Base-by-base conservation (phyloP, 2,329 filamentous ascomycete genomes). In the Diaporthe batatas region DNA sequence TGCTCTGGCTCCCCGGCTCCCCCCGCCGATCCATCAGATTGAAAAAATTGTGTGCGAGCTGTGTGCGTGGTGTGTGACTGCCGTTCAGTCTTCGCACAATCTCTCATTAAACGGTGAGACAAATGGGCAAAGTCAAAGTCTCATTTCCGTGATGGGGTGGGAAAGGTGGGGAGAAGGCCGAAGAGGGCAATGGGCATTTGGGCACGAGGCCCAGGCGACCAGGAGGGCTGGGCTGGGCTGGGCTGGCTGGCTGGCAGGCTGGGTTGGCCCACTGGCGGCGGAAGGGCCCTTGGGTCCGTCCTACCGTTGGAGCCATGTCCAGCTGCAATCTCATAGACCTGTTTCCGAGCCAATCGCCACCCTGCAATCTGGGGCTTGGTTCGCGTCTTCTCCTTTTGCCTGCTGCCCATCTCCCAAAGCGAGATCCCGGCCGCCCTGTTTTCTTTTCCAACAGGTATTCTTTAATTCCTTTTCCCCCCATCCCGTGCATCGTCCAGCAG, bases 131-230 rank as follows among this genome's bases (percentile, higher is more conserved):
- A 14, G 39, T 39, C 21, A 51, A 32, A 32, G 58, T 54, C 68
- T 70, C 55, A 70, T 70, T 70, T 70, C 68, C 55, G 55, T 54
- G 68, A 70, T 70, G 68, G 68, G 58, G 68, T 54, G 57, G 49
- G 39, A 57, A 39, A 62, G 55, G 55, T 62, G 68, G 68, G 36
- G 55, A 44, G 53, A 62, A 54, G 4, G 32, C 47, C 62, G 14
- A 67, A 53, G 47, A 67, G 32, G 62, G 68, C 55, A 70, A 70
- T 58, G 62, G 47, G 68, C 39, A 57, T 62, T 36, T 49, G 57
- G 44, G 18, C 14, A 21, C 29, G 34, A 21, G 29, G 21, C 6
- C 18, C 29, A 36, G 34, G 47, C 16, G 32, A 16, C 34, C 12
- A 21, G 42, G 44, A 44, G 65, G 36, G 51, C 34, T 44, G 65